Percentiles rank a stretch among this genome's conserved stretches.
These are phyloP conservation scores for Fusarium duplospermum DNA, from an alignment of 2,329 filamentous ascomycete genomes.

Conservation along the genomic window DNA sequence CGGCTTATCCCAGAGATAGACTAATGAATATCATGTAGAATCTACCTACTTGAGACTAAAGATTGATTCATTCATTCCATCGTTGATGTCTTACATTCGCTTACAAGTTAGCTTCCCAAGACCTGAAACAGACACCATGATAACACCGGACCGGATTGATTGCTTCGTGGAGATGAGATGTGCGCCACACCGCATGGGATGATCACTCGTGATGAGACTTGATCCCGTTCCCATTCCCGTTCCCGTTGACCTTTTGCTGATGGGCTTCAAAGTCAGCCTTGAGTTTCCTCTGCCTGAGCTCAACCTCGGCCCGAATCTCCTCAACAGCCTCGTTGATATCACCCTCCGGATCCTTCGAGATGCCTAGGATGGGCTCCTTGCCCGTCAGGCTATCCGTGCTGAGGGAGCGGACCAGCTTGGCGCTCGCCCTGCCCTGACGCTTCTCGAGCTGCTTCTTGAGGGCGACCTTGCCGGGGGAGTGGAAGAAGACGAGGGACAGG, in stretches of 20 bases:
- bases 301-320: conserved; percentile 80
- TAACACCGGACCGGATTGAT: conserved; percentile 1
- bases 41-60: conserved; percentile 10
- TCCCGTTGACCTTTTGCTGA: conserved; percentile 40
- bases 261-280: conserved; percentile 71
- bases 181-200: neutral
- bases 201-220: neutral
- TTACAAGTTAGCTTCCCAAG: neutral
- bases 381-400: conserved; percentile 69
- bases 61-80: neutral
- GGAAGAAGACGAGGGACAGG: conserved; percentile 78
- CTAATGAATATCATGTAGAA: conserved; percentile 37
- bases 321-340: conserved; percentile 83
- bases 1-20: conserved; percentile 28
- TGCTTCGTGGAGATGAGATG: neutral
- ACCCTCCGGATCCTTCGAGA: conserved; percentile 79
- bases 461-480: conserved; percentile 76
- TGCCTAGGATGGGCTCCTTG: conserved; percentile 76
- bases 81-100: neutral
- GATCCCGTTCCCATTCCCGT: conserved; percentile 1
- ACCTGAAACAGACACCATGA: conserved; percentile 13
- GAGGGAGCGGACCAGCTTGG: conserved; percentile 59
- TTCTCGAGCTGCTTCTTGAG: conserved; percentile 70
- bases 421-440: conserved; percentile 61
- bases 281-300: conserved; percentile 54